A percentile compares a stretch with the other conserved stretches of the same genome.
phyloP scores from a whole-genome alignment of 306 rosid genomes.

The Purshia tridentata region DNA sequence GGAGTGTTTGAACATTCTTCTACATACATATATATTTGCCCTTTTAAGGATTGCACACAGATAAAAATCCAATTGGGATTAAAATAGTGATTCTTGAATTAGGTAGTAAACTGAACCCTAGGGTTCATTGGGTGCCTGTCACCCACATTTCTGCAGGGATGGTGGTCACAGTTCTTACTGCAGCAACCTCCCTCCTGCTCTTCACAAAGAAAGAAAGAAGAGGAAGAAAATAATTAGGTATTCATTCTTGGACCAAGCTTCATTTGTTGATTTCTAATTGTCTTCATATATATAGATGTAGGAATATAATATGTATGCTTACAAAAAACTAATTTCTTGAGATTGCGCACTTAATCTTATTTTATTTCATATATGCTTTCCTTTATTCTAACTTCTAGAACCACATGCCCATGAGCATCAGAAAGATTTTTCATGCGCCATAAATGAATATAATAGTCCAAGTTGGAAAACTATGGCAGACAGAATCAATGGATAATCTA shows the following conservation, averaged over 20 bases:
- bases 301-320: neutral
- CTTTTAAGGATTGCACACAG: neutral
- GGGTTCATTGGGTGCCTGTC: too few species aligned
- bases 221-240: too few species aligned
- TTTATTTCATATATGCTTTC: neutral
- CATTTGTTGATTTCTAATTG: neutral
- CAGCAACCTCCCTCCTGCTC: conserved; percentile 7
- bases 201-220: neutral
- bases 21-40: neutral
- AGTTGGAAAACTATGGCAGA: conserved; percentile 13
- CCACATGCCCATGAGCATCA: neutral
- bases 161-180: conserved; percentile 9
- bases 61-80: neutral
- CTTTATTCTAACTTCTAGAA: neutral
- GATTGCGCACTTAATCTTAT: neutral
- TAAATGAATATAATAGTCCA: neutral
- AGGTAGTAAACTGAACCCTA: neutral
- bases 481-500: conserved; percentile 4
- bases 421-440: neutral
- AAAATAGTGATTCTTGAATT: neutral
- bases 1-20: neutral
- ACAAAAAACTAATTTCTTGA: neutral
- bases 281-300: neutral
- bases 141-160: too few species aligned
- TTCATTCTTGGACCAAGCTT: too few species aligned